These are phyloP conservation scores for Pyrenochaeta sp. DNA, from an alignment of 2,329 filamentous ascomycete species.

Conservation along the genomic window DNA sequence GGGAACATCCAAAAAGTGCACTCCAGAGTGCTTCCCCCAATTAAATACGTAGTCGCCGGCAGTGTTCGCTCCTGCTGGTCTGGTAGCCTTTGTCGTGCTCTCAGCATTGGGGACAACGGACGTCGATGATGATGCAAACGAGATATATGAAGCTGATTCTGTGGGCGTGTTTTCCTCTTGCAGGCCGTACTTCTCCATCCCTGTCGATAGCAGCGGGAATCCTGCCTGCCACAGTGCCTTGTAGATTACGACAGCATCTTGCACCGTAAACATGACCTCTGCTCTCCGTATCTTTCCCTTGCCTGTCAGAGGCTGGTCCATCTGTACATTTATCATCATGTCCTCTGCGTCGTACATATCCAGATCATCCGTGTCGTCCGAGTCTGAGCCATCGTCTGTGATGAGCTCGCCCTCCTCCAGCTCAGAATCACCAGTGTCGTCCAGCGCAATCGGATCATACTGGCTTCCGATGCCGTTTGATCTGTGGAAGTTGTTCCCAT, in stretches of 20 bases:
- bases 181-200: constrained; percentile 19
- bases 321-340: constrained; percentile 34
- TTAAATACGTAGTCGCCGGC: constrained; percentile 31
- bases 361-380: constrained; percentile 16
- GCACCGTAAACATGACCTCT: constrained; percentile 29
- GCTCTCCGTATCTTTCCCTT: constrained; percentile 9
- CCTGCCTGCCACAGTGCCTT: constrained; percentile 16
- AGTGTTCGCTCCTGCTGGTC: constrained; percentile 3
- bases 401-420: constrained; percentile 22
- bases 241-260: constrained; percentile 27
- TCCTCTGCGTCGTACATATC: constrained; percentile 26
- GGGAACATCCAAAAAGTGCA: constrained; percentile 26
- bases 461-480: constrained; percentile 20
- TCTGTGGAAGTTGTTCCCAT: constrained; percentile 26
- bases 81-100: constrained; percentile 9
- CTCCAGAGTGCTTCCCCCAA: constrained; percentile 25
- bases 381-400: constrained; percentile 1
- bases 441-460: constrained; percentile 16
- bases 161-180: constrained; percentile 12
- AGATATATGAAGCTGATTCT: constrained; percentile 11
- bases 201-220: constrained; percentile 21
- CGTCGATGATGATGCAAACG: constrained; percentile 11
- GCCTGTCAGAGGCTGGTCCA: constrained; percentile 5
- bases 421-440: constrained; percentile 16
- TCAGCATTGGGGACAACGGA: constrained; percentile 20